phyloP scores from a whole-genome alignment of 148 eudicot species.

The Heliamphora exappendiculata region DNA sequence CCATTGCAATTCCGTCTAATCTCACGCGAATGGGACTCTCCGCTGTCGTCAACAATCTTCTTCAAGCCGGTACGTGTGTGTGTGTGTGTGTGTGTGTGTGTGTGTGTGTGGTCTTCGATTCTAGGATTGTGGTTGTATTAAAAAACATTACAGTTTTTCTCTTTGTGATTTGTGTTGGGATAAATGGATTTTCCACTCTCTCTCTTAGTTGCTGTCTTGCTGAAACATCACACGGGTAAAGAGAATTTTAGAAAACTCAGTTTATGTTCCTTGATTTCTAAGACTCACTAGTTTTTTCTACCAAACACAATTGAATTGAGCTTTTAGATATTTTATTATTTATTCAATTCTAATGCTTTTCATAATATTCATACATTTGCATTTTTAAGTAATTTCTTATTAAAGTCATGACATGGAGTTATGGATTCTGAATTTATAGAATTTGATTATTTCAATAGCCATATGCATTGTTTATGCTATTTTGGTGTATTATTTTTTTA shows the following conservation, averaged over 20 bases:
- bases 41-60: constrained; percentile 61
- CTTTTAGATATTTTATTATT: no score
- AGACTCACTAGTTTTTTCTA: no score
- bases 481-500: no score
- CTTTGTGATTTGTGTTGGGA: background rate
- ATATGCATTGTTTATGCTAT: no score
- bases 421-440: no score
- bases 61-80: constrained; percentile 33
- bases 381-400: no score
- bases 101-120: background rate
- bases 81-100: background rate
- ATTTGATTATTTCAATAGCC: no score
- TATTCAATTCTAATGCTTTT: no score
- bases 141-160: background rate
- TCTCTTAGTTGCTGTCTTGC: background rate
- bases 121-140: background rate
- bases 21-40: constrained; percentile 83
- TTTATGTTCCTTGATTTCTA: background rate
- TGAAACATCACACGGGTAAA: background rate
- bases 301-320: no score
- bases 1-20: constrained; percentile 62
- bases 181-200: background rate
- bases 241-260: background rate
- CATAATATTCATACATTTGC: no score
- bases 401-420: no score